Evolutionary conservation across 2,329 filamentous ascomycete genomes (phyloP).

Genomic region (Penicillium sp.): DNA sequence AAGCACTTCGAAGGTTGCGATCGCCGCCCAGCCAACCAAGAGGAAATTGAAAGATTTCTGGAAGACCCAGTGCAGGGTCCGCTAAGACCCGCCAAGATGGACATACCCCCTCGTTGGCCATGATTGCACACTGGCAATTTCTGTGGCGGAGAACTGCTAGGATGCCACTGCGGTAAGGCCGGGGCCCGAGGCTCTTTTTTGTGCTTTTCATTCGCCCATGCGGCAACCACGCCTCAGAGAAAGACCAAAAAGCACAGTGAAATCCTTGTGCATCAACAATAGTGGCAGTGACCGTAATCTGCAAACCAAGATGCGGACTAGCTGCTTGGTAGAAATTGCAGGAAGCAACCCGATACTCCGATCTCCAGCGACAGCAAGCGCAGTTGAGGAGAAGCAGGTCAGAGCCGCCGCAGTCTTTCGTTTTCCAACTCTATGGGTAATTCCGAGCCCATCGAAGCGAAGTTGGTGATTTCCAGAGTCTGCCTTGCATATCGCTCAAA

Average conservation of each 20-base stretch:
- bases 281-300: neutral
- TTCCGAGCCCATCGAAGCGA: neutral
- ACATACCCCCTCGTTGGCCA: neutral
- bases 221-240: neutral
- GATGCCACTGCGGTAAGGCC: slow-evolving; percentile 5
- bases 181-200: slow-evolving; percentile 2
- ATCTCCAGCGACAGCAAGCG: neutral
- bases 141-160: slow-evolving; percentile 5
- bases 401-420: neutral
- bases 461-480: slow-evolving; percentile 20
- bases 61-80: neutral
- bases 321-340: neutral
- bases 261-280: slow-evolving; percentile 5
- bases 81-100: neutral
- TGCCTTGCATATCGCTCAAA: slow-evolving; percentile 19
- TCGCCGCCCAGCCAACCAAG: slow-evolving; percentile 5
- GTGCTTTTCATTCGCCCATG: neutral
- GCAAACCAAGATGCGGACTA: neutral
- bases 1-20: neutral
- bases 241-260: neutral
- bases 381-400: neutral
- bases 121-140: slow-evolving; percentile 4
- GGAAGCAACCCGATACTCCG: neutral
- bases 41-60: neutral
- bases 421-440: neutral